Conservation (phyloP, 2,329 filamentous ascomycete genomes). For the Tolypocladium sp. region DNA sequence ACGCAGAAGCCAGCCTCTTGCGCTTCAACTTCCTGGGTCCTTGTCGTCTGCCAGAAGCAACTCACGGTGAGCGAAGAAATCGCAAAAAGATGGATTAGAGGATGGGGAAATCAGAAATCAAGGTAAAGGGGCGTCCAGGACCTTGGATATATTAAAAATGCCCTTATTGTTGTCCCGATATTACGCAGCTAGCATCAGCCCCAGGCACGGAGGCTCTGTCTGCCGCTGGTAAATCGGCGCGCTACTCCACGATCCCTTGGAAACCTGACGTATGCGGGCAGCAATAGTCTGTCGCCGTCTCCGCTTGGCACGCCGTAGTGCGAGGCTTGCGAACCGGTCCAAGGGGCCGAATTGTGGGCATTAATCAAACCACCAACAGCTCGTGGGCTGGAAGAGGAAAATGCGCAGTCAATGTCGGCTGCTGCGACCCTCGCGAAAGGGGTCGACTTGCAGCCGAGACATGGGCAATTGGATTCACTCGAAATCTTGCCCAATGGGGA, state of each 20-base stretch:
- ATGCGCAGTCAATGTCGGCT: not conserved
- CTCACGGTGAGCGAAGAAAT: not conserved
- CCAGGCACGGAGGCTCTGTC: not conserved
- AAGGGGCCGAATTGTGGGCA: slow-evolving; percentile 1
- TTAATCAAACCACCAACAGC: slow-evolving; percentile 4
- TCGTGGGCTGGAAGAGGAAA: not conserved
- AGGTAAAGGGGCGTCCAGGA: not conserved
- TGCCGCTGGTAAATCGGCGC: not conserved
- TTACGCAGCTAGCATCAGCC: not conserved
- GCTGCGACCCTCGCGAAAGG: not conserved
- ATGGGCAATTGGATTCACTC: not conserved
- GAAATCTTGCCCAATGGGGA: not conserved
- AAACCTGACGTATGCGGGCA: slow-evolving; percentile 2
- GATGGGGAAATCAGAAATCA: not conserved
- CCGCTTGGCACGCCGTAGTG: not conserved
- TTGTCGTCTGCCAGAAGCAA: not conserved
- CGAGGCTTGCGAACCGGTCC: not conserved
- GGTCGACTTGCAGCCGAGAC: slow-evolving; percentile 2
- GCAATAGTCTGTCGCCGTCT: not conserved
- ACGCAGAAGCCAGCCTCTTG: not conserved
- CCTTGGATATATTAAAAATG: not conserved
- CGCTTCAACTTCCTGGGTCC: not conserved
- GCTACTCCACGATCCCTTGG: slow-evolving; percentile 1
- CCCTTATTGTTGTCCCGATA: not conserved
- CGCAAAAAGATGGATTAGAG: not conserved